Evolutionary conservation across 2,329 filamentous ascomycete genomes (phyloP).

Genomic region (Diatrype stigma): DNA sequence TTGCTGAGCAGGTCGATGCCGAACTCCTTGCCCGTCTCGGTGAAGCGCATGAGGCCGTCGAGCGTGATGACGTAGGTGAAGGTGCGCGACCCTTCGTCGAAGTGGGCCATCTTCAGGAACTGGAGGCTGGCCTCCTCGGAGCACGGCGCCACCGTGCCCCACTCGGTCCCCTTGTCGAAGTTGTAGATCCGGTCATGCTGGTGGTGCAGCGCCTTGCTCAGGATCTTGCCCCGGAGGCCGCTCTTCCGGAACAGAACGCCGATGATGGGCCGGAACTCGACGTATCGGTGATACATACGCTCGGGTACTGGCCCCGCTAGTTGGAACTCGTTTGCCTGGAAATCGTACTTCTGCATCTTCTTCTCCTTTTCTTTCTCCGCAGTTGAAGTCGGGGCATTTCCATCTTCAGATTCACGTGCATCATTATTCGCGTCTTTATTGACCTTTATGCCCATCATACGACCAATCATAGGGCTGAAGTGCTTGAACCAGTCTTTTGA

Average conservation of each 20-base stretch:
- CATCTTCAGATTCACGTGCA: constrained; percentile 26
- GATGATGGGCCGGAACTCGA: constrained; percentile 88
- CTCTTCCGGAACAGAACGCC: constrained; percentile 80
- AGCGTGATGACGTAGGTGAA: constrained; percentile 92
- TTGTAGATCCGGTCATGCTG: constrained; percentile 89
- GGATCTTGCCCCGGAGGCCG: constrained; percentile 71
- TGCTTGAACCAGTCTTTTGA: constrained; percentile 67
- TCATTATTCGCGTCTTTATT: constrained; percentile 54
- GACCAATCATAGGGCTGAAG: constrained; percentile 83
- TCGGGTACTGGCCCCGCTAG: constrained; percentile 77
- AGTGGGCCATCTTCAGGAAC: constrained; percentile 83
- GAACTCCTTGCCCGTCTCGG: constrained; percentile 93
- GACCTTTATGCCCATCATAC: constrained; percentile 69
- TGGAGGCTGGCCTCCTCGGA: constrained; percentile 68
- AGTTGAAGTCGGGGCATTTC: constrained; percentile 5
- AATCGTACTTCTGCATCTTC: constrained; percentile 74
- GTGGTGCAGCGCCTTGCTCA: constrained; percentile 83
- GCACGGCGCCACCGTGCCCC: constrained; percentile 63
- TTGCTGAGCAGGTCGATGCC: constrained; percentile 91
- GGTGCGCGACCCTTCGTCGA: constrained; percentile 77
- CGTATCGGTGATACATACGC: constrained; percentile 82
- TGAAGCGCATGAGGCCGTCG: constrained; percentile 83
- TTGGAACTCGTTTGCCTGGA: constrained; percentile 91
- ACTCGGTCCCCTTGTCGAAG: constrained; percentile 71
- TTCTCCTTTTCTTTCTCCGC: constrained; percentile 42